Percentiles rank a stretch among this genome's conserved stretches.
phyloP scores from a whole-genome alignment of 257 asterid species.

The Galeopsis tetrahit region DNA sequence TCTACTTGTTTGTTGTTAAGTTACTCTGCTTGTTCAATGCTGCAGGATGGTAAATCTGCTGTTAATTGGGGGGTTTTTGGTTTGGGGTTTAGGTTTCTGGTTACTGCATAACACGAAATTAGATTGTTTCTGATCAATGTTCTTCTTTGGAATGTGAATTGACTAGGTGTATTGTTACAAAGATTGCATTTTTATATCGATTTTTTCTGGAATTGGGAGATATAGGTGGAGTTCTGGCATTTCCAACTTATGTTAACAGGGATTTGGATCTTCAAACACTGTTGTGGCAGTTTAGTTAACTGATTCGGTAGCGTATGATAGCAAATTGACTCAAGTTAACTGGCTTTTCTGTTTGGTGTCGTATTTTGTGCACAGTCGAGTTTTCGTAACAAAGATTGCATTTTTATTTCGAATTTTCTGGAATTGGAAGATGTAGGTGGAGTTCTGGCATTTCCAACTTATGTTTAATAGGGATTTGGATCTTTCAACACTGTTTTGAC shows the following conservation, averaged over 20 bases:
- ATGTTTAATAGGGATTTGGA: background rate
- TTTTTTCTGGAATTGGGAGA: slow-evolving; percentile 4
- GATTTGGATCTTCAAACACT: background rate
- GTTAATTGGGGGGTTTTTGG: background rate
- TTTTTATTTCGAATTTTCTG: background rate
- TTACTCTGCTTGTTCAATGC: background rate
- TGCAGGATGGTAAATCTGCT: background rate
- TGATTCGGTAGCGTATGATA: no score
- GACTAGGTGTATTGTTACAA: background rate
- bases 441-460: background rate
- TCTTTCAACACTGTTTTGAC: no score
- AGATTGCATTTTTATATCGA: background rate
- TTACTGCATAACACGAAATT: background rate
- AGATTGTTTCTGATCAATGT: slow-evolving; percentile 12
- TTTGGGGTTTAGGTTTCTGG: slow-evolving; percentile 19
- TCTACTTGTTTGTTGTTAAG: background rate
- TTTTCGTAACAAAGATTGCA: background rate
- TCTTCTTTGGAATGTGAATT: background rate
- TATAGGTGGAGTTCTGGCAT: background rate
- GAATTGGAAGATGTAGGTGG: background rate
- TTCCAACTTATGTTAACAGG: background rate
- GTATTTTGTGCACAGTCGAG: no score
- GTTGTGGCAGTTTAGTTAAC: background rate
- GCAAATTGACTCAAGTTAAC: no score
- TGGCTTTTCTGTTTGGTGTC: no score